phyloP scores from a whole-genome alignment of 164 flowering plant genomes.

The Echeveria elegans region DNA sequence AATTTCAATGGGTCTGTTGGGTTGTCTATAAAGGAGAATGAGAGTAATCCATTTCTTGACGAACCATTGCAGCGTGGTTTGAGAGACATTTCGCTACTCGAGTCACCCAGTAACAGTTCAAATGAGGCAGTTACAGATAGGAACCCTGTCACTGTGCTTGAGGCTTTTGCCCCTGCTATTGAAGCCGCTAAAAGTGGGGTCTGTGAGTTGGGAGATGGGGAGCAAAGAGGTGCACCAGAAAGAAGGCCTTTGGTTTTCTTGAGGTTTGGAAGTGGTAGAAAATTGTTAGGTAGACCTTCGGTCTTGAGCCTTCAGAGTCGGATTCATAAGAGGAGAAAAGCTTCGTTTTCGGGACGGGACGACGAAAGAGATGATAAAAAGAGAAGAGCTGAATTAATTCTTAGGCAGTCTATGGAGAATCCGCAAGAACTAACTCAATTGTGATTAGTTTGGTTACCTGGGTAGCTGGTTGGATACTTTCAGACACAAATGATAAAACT shows the following conservation, averaged over 20 bases:
- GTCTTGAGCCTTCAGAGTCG: slow-evolving; percentile 37
- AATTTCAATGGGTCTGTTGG: slow-evolving; percentile 27
- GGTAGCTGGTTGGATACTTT: slow-evolving; percentile 7
- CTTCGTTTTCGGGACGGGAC: slow-evolving; percentile 34
- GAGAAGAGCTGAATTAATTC: slow-evolving; percentile 83
- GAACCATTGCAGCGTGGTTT: slow-evolving; percentile 43
- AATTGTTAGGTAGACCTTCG: slow-evolving; percentile 29
- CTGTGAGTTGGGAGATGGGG: slow-evolving; percentile 7
- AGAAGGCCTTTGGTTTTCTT: slow-evolving; percentile 9
- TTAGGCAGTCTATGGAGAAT: slow-evolving; percentile 70
- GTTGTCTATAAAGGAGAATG: neutral
- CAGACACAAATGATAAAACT: neutral
- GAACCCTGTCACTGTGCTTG: slow-evolving; percentile 38
- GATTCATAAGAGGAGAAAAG: slow-evolving; percentile 19
- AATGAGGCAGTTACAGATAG: slow-evolving; percentile 18
- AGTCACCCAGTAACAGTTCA: slow-evolving; percentile 25
- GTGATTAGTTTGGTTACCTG: slow-evolving; percentile 37
- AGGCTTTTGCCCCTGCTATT: slow-evolving; percentile 38
- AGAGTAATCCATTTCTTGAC: slow-evolving; percentile 40
- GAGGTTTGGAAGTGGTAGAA: slow-evolving; percentile 9
- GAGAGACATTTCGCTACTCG: slow-evolving; percentile 33
- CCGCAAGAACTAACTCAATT: slow-evolving; percentile 73
- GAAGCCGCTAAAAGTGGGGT: slow-evolving; percentile 9
- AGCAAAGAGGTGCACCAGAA: neutral
- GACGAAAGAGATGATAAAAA: slow-evolving; percentile 86